These are phyloP conservation scores for Arxiozyma slooffiae DNA, from an alignment of 1,139 yeast species.

Conservation along the genomic window DNA sequence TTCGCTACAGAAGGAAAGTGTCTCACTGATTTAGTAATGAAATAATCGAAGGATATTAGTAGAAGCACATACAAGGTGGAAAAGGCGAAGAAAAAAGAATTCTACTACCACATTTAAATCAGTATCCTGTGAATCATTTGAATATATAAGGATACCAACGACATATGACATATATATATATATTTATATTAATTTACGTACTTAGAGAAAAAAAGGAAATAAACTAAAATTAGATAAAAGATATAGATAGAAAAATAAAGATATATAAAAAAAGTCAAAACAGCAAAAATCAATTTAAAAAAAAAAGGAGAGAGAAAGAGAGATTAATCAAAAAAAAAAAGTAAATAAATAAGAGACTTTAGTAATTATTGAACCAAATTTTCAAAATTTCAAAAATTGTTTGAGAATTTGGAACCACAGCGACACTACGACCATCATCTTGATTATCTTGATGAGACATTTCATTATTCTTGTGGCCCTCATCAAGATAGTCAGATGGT, in stretches of 20 bases:
- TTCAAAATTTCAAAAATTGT: constrained; percentile 2
- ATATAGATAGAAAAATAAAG: too few relatives aligned
- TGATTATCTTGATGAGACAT: background rate
- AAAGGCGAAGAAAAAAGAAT: background rate
- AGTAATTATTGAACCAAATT: constrained; percentile 1
- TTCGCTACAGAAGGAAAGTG: constrained; percentile 42
- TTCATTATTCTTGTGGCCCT: background rate
- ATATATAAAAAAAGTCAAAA: too few relatives aligned
- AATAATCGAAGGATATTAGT: background rate
- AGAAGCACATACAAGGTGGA: background rate
- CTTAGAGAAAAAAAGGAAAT: background rate
- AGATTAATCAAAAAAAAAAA: background rate
- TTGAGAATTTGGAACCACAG: background rate
- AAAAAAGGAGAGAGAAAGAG: background rate
- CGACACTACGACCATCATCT: background rate
- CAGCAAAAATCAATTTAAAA: too few relatives aligned
- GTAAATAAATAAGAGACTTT: background rate
- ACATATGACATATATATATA: too few relatives aligned
- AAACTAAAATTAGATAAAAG: too few relatives aligned
- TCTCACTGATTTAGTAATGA: background rate
- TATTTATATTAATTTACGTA: too few relatives aligned
- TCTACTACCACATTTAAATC: too few relatives aligned
- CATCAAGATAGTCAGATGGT: background rate
- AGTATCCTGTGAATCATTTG: background rate
- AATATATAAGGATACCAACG: background rate